These are phyloP conservation scores for Zymoseptoria ardabiliae DNA, from an alignment of 2,329 filamentous ascomycete species.

Conservation along the genomic window DNA sequence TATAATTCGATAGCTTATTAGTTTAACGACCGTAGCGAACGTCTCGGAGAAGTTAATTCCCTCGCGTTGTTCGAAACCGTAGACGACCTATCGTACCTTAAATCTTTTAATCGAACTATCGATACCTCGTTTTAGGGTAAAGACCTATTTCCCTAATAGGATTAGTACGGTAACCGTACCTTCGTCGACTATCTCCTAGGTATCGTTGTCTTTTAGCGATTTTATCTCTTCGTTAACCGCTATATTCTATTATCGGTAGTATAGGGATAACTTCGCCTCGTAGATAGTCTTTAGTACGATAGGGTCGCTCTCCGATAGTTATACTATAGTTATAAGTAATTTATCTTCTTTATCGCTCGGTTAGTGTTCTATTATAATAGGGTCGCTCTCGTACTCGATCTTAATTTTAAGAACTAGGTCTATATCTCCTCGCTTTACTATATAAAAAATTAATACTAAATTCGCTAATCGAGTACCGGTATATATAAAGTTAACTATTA, in stretches of 20 bases:
- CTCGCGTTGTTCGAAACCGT: not conserved
- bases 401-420: too few species aligned
- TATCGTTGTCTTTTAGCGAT: not conserved
- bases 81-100: slow-evolving; percentile 2
- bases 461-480: too few species aligned
- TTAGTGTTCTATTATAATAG: too few species aligned
- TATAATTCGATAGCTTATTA: not conserved
- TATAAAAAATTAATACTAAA: too few species aligned
- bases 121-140: not conserved
- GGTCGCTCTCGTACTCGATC: too few species aligned
- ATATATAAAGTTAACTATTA: too few species aligned
- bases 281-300: not conserved
- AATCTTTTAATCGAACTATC: not conserved
- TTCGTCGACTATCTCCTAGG: not conserved
- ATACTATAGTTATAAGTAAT: not conserved
- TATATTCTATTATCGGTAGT: not conserved
- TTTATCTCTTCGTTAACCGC: not conserved
- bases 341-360: not conserved
- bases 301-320: not conserved
- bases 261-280: not conserved
- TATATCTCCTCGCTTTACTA: too few species aligned
- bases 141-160: not conserved
- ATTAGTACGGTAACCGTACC: not conserved
- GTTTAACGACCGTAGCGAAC: not conserved
- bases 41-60: slow-evolving; percentile 1